Conservation (phyloP, 2,329 filamentous ascomycete genomes). For the Leptographium lundbergii region DNA sequence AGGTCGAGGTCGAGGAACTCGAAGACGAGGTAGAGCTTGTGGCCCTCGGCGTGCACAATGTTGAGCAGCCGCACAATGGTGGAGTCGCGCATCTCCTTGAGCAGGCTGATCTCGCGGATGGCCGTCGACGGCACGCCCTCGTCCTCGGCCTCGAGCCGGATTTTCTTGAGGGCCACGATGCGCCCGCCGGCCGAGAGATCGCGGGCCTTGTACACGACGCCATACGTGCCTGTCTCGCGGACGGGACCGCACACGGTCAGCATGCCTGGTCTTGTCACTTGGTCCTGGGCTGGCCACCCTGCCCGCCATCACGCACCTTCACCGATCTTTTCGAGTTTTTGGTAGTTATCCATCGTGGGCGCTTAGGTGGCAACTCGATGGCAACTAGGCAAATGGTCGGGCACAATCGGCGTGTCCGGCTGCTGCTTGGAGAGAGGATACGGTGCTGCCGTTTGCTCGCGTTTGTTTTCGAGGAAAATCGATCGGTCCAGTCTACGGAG, state of each 20-base stretch:
- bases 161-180: constrained; percentile 86
- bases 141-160: constrained; percentile 81
- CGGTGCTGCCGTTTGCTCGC: no score
- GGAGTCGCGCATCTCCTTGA: constrained; percentile 84
- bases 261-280: no score
- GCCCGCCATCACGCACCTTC: constrained; percentile 45
- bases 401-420: no score
- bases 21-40: constrained; percentile 83
- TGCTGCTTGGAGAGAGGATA: no score
- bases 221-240: constrained; percentile 58
- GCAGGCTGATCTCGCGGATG: constrained; percentile 80
- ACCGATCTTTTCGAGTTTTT: constrained; percentile 86
- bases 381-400: no score
- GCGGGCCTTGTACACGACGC: constrained; percentile 82
- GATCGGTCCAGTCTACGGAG: neutral
- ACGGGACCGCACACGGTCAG: no score
- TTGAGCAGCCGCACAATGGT: constrained; percentile 78
- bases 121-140: constrained; percentile 82
- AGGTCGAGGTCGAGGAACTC: constrained; percentile 80
- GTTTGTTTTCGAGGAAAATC: neutral
- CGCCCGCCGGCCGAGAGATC: constrained; percentile 66
- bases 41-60: constrained; percentile 82
- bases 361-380: no score
- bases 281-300: no score
- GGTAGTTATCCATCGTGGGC: constrained; percentile 68